phyloP scores from a whole-genome alignment of 345 rosid species.

The Barbarea vulgaris region DNA sequence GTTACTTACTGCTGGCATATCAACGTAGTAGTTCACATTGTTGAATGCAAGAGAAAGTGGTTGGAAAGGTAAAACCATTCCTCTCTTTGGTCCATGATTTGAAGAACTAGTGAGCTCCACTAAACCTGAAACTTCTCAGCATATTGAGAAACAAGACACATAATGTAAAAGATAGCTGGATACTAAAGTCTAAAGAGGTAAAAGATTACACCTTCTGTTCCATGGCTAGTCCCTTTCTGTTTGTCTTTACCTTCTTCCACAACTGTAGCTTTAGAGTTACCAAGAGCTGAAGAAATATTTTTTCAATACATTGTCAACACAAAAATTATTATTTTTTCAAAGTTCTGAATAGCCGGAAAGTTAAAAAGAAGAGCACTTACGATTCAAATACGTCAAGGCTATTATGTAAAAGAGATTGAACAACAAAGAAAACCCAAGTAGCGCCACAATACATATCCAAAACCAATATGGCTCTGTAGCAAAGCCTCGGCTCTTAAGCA shows the following conservation, averaged over 20 bases:
- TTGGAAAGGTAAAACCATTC: slow-evolving; percentile 91
- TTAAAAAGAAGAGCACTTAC: slow-evolving; percentile 49
- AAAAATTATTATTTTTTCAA: not conserved
- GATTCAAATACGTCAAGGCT: slow-evolving; percentile 74
- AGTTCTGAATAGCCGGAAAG: not conserved
- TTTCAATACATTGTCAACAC: slow-evolving; percentile 16
- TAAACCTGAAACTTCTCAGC: slow-evolving; percentile 46
- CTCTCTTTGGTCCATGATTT: slow-evolving; percentile 47
- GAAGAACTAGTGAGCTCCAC: slow-evolving; percentile 38
- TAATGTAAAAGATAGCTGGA: not conserved
- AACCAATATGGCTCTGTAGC: slow-evolving; percentile 67
- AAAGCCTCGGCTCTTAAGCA: slow-evolving; percentile 70
- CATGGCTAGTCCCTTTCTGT: slow-evolving; percentile 29
- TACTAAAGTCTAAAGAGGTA: not conserved
- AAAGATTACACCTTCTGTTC: slow-evolving; percentile 51
- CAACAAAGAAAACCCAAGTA: slow-evolving; percentile 69
- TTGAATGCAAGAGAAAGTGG: slow-evolving; percentile 82
- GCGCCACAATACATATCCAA: slow-evolving; percentile 81
- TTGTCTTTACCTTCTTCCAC: slow-evolving; percentile 50
- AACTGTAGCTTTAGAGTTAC: slow-evolving; percentile 56
- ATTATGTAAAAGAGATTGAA: slow-evolving; percentile 71
- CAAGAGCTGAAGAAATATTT: slow-evolving; percentile 57
- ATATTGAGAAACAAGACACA: slow-evolving; percentile 26
- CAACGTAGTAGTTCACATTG: slow-evolving; percentile 79
- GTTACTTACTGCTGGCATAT: slow-evolving; percentile 82